Percentiles rank a stretch among this genome's conserved stretches.
phyloP scores from a whole-genome alignment of 371 early-diverging fungal genomes.

The Rhizopus microsporus region DNA sequence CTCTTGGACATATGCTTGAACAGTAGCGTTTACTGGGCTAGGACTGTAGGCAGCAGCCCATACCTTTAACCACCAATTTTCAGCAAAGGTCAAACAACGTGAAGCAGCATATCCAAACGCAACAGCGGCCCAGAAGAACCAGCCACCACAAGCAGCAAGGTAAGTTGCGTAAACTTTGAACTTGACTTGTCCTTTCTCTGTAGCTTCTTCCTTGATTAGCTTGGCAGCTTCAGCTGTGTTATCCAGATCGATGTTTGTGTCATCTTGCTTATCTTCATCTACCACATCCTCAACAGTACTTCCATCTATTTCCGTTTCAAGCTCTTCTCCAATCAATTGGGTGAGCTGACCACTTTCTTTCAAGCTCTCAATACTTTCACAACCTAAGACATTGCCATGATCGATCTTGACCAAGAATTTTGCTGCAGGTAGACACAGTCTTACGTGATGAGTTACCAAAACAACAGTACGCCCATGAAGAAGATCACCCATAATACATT shows the following conservation, averaged over 20 bases:
- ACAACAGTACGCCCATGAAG: conserved; percentile 79
- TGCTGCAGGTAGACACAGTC: conserved; percentile 71
- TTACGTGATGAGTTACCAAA: conserved; percentile 86
- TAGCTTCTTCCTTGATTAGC: conserved; percentile 45
- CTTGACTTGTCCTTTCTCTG: conserved; percentile 59
- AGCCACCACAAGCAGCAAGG: conserved; percentile 69
- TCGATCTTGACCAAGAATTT: conserved; percentile 70
- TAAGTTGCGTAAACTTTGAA: conserved; percentile 63
- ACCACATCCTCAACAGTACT: conserved; percentile 13
- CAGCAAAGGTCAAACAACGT: conserved; percentile 48
- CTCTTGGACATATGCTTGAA: background rate
- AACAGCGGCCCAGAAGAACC: conserved; percentile 50
- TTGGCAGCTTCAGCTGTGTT: conserved; percentile 35
- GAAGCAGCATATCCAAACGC: conserved; percentile 49
- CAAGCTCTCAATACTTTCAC: conserved; percentile 22
- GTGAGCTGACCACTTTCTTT: conserved; percentile 14
- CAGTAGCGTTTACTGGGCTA: background rate
- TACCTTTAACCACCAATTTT: conserved; percentile 34
- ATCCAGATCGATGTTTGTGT: conserved; percentile 31
- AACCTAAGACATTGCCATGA: conserved; percentile 61
- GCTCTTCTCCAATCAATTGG: conserved; percentile 17
- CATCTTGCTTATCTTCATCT: conserved; percentile 45
- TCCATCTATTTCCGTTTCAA: conserved; percentile 4
- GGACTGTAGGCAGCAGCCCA: conserved; percentile 30
- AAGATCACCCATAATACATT: conserved; percentile 68